phyloP scores from a whole-genome alignment of 345 rosid genomes.

The Ceriops zippeliana region DNA sequence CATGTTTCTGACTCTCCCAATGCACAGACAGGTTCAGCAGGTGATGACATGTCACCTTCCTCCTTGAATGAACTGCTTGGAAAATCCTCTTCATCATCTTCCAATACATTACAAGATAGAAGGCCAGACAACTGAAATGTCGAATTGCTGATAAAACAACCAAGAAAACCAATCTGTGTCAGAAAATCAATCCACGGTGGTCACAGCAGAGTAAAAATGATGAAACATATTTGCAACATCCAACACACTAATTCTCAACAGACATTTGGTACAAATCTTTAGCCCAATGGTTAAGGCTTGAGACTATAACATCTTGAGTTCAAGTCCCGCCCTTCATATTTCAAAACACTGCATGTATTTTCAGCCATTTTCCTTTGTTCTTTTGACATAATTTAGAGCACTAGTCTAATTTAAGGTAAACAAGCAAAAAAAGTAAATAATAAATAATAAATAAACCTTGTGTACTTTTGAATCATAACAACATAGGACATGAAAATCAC shows the following conservation, averaged over 20 bases:
- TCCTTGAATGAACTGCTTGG: slow-evolving; percentile 41
- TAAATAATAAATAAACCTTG: too few species aligned
- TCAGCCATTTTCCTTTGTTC: too few species aligned
- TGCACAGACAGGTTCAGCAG: slow-evolving; percentile 34
- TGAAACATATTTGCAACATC: not conserved
- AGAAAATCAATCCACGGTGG: slow-evolving; percentile 10
- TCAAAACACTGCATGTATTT: too few species aligned
- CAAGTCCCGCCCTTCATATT: too few species aligned
- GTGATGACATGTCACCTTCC: slow-evolving; percentile 31
- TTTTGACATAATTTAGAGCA: too few species aligned
- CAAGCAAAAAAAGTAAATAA: too few species aligned
- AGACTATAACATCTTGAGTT: too few species aligned
- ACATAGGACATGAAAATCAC: too few species aligned
- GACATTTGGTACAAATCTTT: too few species aligned
- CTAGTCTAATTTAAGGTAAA: too few species aligned
- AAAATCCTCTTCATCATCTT: slow-evolving; percentile 56
- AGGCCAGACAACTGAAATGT: slow-evolving; percentile 82
- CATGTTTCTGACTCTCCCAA: slow-evolving; percentile 45
- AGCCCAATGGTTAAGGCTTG: too few species aligned
- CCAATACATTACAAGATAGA: slow-evolving; percentile 55
- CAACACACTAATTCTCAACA: not conserved
- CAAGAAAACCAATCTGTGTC: slow-evolving; percentile 13
- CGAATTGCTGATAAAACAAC: slow-evolving; percentile 59
- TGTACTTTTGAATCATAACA: too few species aligned
- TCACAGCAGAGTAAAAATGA: not conserved